Base-by-base conservation (phyloP, 768 basidiomycete genomes). In the Auriscalpium orientale region DNA sequence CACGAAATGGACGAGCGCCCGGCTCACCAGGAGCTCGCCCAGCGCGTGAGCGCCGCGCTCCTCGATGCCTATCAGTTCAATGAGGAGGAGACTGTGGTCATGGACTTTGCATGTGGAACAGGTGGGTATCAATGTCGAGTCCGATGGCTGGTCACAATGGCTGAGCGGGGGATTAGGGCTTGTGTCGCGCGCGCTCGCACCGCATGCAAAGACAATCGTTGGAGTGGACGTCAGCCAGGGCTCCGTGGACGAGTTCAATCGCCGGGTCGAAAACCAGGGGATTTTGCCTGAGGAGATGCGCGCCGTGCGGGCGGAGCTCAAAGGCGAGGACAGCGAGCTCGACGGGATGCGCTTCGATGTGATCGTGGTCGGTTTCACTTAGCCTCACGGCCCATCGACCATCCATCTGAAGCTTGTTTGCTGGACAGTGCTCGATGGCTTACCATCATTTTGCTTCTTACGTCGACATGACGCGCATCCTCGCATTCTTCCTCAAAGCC, bases 171-270 rank as follows among this genome's bases (percentile, higher is more conserved):
- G n/a, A 28, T 1, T 43, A 90, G 89, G 89, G n/a, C 66, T 81
- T n/a, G 67, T 88, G 12, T 84, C 87, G 3, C 75, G 80, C 58
- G 75, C 78, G 49, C 74, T 90, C 22, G 80, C 79, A 0, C 73
- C 81, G 1, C 71, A 85, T 60, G 76, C 78, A 51, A 85, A 83
- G 66, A 72, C 72, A 34, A 77, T 90, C 57, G 68, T 89, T 20
- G 89, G 87, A 9, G 81, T 87, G 12, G 89, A 91, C 64, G 85
- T 89, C 66, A 88, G 83, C 69, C 81, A 83, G 61, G 77, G 68
- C 1, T 79, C 83, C 73, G 84, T 91, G 11, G 83, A 88, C 56
- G 67, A 73, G 22, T 91, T 80, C 72, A 89, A 87, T 68, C 62
- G 68, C 53, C 71, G 74, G 22, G 80, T 81, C 12, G 56, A 55